A percentile compares a stretch with the other conserved stretches of the same genome.
These are phyloP conservation scores for Cyberlindnera meyerae DNA, from an alignment of 805 yeast genomes.

Conservation along the genomic window DNA sequence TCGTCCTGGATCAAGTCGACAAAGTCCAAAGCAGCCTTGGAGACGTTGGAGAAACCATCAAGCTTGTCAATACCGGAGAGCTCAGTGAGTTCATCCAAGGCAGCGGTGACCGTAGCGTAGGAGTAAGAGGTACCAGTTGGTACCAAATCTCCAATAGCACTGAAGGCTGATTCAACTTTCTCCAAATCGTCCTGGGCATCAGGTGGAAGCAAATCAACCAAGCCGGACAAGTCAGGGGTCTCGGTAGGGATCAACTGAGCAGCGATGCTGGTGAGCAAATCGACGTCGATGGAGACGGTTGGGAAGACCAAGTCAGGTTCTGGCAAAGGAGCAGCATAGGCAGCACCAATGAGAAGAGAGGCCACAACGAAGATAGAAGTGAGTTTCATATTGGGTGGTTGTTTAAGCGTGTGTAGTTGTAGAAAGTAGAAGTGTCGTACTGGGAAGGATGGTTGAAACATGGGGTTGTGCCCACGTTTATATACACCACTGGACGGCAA, in stretches of 20 bases:
- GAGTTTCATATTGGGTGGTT: too few relatives aligned
- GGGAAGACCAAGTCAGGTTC: neutral
- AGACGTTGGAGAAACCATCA: neutral
- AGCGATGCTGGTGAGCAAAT: neutral
- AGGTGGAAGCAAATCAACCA: neutral
- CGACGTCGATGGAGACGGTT: neutral
- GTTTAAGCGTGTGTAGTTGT: too few relatives aligned
- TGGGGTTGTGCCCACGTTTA: too few relatives aligned
- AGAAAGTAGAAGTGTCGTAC: too few relatives aligned
- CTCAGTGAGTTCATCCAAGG: neutral
- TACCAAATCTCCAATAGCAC: neutral
- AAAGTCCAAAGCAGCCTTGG: neutral
- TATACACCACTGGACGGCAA: too few relatives aligned
- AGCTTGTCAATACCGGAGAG: neutral
- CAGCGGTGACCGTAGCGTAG: neutral
- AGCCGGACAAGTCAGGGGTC: too few relatives aligned
- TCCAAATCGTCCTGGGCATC: neutral
- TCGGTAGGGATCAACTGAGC: too few relatives aligned
- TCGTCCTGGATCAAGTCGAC: neutral
- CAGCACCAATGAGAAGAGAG: too few relatives aligned
- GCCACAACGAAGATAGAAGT: too few relatives aligned
- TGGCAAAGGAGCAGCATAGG: too few relatives aligned
- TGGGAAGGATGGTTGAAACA: too few relatives aligned
- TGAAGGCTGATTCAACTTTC: neutral
- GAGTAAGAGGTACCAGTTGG: neutral